Conservation (phyloP, 2,329 filamentous ascomycete species). For the Penicillium sp. region DNA sequence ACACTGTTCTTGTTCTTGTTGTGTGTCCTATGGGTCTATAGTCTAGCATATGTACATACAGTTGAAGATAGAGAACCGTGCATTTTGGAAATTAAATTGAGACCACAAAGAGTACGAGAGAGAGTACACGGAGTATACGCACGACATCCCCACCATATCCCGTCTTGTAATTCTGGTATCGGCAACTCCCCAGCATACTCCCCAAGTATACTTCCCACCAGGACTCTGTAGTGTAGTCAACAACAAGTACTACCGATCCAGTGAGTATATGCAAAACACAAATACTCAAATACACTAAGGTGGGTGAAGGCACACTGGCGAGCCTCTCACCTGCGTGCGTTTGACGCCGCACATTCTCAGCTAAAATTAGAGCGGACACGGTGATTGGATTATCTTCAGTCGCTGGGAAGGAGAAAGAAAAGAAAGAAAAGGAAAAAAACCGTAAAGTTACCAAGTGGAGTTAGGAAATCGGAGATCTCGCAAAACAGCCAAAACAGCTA, state of each 20-base stretch:
- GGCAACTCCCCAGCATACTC: not conserved
- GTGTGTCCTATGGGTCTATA: too few relatives aligned
- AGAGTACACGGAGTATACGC: slow-evolving; percentile 1
- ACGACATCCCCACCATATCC: slow-evolving; percentile 9
- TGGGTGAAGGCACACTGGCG: slow-evolving; percentile 7
- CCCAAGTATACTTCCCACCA: too few relatives aligned
- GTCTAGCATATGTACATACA: too few relatives aligned
- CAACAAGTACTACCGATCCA: not conserved
- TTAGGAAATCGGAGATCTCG: slow-evolving; percentile 20
- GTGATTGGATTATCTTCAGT: slow-evolving; percentile 22
- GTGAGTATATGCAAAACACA: too few relatives aligned
- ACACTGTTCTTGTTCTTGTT: too few relatives aligned
- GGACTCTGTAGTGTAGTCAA: too few relatives aligned
- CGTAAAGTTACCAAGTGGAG: not conserved
- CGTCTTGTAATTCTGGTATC: slow-evolving; percentile 8
- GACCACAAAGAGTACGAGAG: too few relatives aligned
- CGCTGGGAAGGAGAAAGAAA: not conserved
- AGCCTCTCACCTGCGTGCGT: slow-evolving; percentile 33
- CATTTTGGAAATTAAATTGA: not conserved
- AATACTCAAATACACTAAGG: slow-evolving; percentile 6
- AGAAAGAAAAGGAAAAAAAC: not conserved
- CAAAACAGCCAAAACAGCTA: slow-evolving; percentile 4
- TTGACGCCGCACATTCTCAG: slow-evolving; percentile 38
- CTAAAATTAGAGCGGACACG: slow-evolving; percentile 43
- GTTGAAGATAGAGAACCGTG: not conserved